Percentiles rank a stretch among this genome's conserved stretches.
Conservation (phyloP, 2,329 filamentous ascomycete species). For the Fusarium equiseti region DNA sequence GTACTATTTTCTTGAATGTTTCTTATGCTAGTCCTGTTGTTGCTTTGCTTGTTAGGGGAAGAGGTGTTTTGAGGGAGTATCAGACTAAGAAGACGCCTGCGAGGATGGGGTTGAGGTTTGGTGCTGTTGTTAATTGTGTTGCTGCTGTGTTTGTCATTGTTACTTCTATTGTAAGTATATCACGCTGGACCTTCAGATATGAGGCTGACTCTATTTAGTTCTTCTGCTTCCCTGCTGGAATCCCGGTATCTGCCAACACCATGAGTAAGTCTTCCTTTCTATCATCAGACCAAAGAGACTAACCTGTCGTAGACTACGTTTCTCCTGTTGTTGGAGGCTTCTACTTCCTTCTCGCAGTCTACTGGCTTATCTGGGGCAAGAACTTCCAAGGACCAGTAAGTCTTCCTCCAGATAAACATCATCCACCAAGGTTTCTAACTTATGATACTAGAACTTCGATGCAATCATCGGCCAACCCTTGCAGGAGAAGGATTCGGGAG, state of each 20-base stretch:
- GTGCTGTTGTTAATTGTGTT: not conserved
- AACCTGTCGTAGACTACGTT: not conserved
- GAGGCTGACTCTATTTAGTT: not conserved
- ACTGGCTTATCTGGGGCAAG: constrained; percentile 7
- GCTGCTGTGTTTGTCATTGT: constrained; percentile 12
- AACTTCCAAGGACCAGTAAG: constrained; percentile 20
- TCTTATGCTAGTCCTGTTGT: constrained; percentile 34
- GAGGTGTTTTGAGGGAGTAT: constrained; percentile 4
- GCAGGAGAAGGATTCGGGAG: not conserved
- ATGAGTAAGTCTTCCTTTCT: not conserved
- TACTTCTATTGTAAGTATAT: constrained; percentile 7
- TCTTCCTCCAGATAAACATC: rapidly evolving
- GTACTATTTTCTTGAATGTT: constrained; percentile 37
- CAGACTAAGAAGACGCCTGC: constrained; percentile 16
- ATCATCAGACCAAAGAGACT: rapidly evolving
- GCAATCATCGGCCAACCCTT: constrained; percentile 7
- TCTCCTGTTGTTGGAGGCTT: constrained; percentile 14
- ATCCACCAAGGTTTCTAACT: not conserved
- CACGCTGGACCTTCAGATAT: too few relatives aligned
- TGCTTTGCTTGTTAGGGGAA: constrained; percentile 19
- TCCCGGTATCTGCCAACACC: constrained; percentile 7
- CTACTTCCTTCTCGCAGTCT: not conserved
- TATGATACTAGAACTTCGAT: not conserved
- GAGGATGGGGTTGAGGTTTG: constrained; percentile 1
- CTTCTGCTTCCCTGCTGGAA: constrained; percentile 16